Percentiles rank a stretch among this genome's conserved stretches.
phyloP scores from a whole-genome alignment of 2,329 filamentous ascomycete genomes.

The Hyphodiscus sp. region DNA sequence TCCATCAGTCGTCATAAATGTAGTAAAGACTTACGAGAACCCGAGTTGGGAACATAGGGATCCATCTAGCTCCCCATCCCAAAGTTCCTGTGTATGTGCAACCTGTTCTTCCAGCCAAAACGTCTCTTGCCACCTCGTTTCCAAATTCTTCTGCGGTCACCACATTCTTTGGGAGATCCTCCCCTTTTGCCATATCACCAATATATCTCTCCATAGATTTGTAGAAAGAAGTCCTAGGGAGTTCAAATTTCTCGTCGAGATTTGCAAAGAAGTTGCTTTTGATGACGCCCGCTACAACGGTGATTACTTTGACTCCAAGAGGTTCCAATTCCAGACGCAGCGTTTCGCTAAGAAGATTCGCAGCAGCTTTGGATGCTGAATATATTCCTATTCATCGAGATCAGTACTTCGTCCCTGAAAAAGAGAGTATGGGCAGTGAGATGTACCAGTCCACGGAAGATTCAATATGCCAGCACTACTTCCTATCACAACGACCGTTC shows the following conservation, averaged over 20 bases:
- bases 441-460: conserved; percentile 22
- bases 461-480: conserved; percentile 21
- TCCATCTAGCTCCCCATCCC: not conserved
- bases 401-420: not conserved
- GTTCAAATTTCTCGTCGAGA: not conserved
- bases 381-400: conserved; percentile 15
- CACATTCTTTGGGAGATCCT: not conserved
- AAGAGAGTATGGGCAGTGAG: conserved; percentile 17
- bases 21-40: too few relatives aligned
- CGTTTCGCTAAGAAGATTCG: conserved; percentile 2
- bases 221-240: not conserved
- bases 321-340: conserved; percentile 12
- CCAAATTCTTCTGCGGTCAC: conserved; percentile 1
- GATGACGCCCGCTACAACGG: conserved; percentile 2
- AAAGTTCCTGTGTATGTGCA: not conserved
- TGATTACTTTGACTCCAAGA: conserved; percentile 8
- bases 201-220: not conserved
- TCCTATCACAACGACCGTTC: conserved; percentile 22
- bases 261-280: not conserved
- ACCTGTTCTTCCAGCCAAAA: not conserved
- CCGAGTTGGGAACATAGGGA: too few relatives aligned
- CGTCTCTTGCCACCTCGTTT: not conserved
- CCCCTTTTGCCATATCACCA: not conserved
- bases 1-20: too few relatives aligned
- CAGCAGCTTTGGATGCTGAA: conserved; percentile 8